These are phyloP conservation scores for Medicago lupulina DNA, from an alignment of 306 rosid genomes.

Conservation along the genomic window DNA sequence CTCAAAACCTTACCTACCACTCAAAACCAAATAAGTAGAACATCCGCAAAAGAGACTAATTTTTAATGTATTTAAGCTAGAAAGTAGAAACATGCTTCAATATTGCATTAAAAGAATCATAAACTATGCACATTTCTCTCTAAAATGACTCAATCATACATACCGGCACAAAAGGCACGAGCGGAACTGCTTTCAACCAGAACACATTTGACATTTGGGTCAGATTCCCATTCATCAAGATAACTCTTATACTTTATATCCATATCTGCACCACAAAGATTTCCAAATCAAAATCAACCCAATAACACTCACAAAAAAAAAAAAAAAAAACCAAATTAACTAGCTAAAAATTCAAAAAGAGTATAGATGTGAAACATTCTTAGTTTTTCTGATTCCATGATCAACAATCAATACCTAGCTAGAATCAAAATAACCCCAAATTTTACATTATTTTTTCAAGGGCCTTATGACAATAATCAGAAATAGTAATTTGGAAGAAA, in stretches of 20 bases:
- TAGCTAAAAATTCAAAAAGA: conserved; percentile 1
- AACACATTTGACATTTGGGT: conserved; percentile 87
- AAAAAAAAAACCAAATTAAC: background rate
- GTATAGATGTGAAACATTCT: background rate
- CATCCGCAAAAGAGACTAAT: conserved; percentile 40
- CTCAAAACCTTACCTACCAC: conserved; percentile 65
- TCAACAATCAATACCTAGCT: conserved; percentile 12
- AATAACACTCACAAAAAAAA: background rate
- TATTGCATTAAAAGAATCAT: conserved; percentile 9
- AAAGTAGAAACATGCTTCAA: conserved; percentile 36
- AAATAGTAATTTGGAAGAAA: conserved; percentile 14
- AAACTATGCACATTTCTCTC: conserved; percentile 13
- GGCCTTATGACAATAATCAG: conserved; percentile 19
- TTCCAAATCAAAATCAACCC: conserved; percentile 35
- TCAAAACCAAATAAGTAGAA: conserved; percentile 48
- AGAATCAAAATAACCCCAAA: conserved; percentile 22
- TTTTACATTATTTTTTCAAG: background rate
- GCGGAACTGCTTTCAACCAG: conserved; percentile 84
- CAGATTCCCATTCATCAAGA: conserved; percentile 93
- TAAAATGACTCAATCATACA: conserved; percentile 38
- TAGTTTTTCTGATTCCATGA: conserved; percentile 13
- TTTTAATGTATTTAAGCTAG: conserved; percentile 19
- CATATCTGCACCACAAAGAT: conserved; percentile 70
- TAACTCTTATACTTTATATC: conserved; percentile 80
- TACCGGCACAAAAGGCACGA: conserved; percentile 98